These are phyloP conservation scores for Spathaspora boniae DNA, from an alignment of 805 yeast species.

Conservation along the genomic window DNA sequence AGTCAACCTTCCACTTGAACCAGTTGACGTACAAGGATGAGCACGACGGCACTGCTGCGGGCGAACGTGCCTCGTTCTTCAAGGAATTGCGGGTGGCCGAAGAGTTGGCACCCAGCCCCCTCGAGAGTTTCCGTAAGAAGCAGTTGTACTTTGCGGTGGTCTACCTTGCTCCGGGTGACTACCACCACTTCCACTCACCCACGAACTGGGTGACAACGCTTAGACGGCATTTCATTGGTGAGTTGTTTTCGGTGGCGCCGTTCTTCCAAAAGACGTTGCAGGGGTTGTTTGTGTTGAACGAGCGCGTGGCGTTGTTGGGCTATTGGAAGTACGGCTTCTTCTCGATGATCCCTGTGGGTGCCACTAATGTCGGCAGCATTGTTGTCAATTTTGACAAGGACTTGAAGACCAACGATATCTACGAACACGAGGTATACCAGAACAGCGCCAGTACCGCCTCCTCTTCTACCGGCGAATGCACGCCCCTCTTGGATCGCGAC, in stretches of 20 bases:
- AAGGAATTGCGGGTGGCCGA: conserved; percentile 39
- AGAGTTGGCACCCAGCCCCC: conserved; percentile 34
- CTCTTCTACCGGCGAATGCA: conserved; percentile 19
- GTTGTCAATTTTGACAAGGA: conserved; percentile 88
- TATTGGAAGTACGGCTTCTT: conserved; percentile 97
- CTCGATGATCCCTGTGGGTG: conserved; percentile 99
- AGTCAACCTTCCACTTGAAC: conserved; percentile 39
- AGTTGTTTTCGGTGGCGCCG: conserved; percentile 93
- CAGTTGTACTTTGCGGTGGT: conserved; percentile 84
- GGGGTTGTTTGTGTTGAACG: conserved; percentile 87
- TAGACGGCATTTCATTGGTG: conserved; percentile 95
- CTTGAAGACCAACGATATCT: conserved; percentile 75
- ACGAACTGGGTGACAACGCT: conserved; percentile 91
- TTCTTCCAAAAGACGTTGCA: conserved; percentile 85
- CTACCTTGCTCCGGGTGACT: conserved; percentile 96
- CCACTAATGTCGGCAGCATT: conserved; percentile 96
- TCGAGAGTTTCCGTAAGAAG: conserved; percentile 40
- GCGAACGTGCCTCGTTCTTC: conserved; percentile 27
- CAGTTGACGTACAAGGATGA: conserved; percentile 52
- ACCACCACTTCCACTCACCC: conserved; percentile 96
- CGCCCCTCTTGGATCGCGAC: conserved; percentile 25
- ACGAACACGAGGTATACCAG: conserved; percentile 46
- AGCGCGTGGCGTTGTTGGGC: conserved; percentile 91
- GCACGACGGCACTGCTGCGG: conserved; percentile 59
- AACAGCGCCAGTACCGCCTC: conserved; percentile 10